A percentile compares a stretch with the other conserved stretches of the same genome.
Evolutionary conservation across 2,329 filamentous ascomycete genomes (phyloP).

Genomic region (Lojkania enalia): DNA sequence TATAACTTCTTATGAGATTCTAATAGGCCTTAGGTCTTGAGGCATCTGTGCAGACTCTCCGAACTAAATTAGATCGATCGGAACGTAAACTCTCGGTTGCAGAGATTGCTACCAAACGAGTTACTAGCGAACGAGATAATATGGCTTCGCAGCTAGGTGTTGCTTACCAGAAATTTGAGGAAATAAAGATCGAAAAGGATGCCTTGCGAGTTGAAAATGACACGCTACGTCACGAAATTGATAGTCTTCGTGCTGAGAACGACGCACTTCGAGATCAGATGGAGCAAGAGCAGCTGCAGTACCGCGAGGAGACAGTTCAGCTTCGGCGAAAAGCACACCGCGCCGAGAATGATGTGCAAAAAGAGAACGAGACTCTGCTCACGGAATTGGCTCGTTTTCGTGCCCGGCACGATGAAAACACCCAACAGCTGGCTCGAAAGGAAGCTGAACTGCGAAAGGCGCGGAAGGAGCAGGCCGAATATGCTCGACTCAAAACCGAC

Average conservation of each 20-base stretch:
- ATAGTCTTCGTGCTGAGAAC: conserved; percentile 39
- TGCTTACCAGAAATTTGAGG: conserved; percentile 61
- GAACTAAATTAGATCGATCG: conserved; percentile 64
- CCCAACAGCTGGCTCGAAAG: conserved; percentile 37
- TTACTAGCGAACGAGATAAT: conserved; percentile 67
- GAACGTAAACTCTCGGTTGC: conserved; percentile 65
- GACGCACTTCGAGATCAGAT: conserved; percentile 39
- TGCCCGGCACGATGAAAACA: conserved; percentile 42
- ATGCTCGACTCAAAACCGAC: conserved; percentile 67
- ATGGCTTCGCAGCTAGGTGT: conserved; percentile 65
- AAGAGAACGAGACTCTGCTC: conserved; percentile 39
- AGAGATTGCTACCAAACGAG: conserved; percentile 65
- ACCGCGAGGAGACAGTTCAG: conserved; percentile 40
- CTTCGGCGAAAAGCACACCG: conserved; percentile 39
- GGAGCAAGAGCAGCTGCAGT: conserved; percentile 36
- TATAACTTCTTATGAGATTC: background rate
- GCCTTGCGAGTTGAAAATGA: conserved; percentile 41
- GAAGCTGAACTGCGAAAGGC: conserved; percentile 41
- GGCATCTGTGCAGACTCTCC: conserved; percentile 61
- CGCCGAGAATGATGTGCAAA: conserved; percentile 37
- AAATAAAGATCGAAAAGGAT: conserved; percentile 52
- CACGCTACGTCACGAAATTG: conserved; percentile 41
- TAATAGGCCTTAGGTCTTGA: conserved; percentile 56
- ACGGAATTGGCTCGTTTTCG: conserved; percentile 38
- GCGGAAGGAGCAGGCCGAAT: conserved; percentile 42